A percentile compares a stretch with the other conserved stretches of the same genome.
Evolutionary conservation across 768 basidiomycete species (phyloP).

Genomic region (Leucocoprinus leucothites): DNA sequence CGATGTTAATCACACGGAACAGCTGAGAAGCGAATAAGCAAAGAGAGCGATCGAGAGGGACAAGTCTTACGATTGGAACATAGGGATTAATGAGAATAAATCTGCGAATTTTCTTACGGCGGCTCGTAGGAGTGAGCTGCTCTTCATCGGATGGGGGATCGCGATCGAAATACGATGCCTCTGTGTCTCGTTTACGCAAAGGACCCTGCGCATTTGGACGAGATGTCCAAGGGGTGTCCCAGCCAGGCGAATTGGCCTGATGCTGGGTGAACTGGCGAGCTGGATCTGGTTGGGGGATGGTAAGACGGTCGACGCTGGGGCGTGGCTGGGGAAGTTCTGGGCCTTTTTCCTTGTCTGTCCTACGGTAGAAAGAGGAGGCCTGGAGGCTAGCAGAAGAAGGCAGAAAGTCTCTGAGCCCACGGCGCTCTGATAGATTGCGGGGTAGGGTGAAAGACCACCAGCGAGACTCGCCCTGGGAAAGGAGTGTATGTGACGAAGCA

Average conservation of each 20-base stretch:
- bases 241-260: constrained; percentile 57
- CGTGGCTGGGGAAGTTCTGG: constrained; percentile 17
- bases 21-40: constrained; percentile 42
- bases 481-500: constrained; percentile 50
- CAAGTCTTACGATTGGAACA: constrained; percentile 65
- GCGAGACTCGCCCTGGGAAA: constrained; percentile 42
- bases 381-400: constrained; percentile 34
- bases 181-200: constrained; percentile 14
- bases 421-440: constrained; percentile 33
- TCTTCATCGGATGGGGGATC: constrained; percentile 25
- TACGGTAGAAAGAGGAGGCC: constrained; percentile 30
- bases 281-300: constrained; percentile 32
- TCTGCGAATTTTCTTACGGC: constrained; percentile 48
- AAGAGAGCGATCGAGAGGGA: constrained; percentile 3
- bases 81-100: constrained; percentile 76
- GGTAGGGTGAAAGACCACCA: constrained; percentile 79
- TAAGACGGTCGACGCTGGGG: constrained; percentile 18
- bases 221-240: constrained; percentile 68
- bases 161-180: constrained; percentile 21
- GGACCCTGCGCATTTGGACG: constrained; percentile 39
- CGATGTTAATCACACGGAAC: constrained; percentile 81
- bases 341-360: constrained; percentile 32
- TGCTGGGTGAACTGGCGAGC: constrained; percentile 47
- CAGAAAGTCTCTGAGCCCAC: constrained; percentile 47
- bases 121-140: constrained; percentile 22